Evolutionary conservation across 225 moss, liverwort and hornwort species (phyloP), one percentile per base, ranked within the genome.

Genomic region (Neckera pumila): DNA sequence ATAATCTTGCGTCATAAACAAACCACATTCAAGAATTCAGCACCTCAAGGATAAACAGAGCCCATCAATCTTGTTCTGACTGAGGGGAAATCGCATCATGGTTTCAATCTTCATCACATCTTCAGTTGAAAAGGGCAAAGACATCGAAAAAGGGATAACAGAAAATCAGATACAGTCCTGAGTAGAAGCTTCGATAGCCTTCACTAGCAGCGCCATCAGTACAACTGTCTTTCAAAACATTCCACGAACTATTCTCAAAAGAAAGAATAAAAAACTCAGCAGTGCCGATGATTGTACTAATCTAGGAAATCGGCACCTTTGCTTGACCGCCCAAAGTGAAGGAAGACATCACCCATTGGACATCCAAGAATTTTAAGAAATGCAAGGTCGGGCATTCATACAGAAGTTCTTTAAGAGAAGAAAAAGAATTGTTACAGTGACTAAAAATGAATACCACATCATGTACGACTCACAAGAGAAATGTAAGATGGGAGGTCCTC

Each of bases 401-500:
- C 43, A 66, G 42, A 60, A 81, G 33, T 60, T 75, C 58, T 65
- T 43, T 67, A 60, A 31, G 21, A 65, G 60, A 33, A 89, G 36
- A 63, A 38, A 53, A 76, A 76, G 14, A 59, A 57, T 82, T 85
- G 84, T 56, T 81, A 87, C 65, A 77, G 51, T 76, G 58, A 64
- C 59, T 65, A 77, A 15, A 76, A 78, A 85, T 47, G 31, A 43
- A 74, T 65, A 76, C 21, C 34, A 51, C 61, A 70, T 92, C 75
- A 92, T 62, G 83, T 61, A 59, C 76, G 59, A 84, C 78, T 88
- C 75, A 89, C 83, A 49, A 92, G 92, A 86, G 91, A 86, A 84
- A 86, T 91, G 90, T 93, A 96, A 43, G 97, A 95, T 56, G 98
- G 98, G 82, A 98, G 91, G 87, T 98, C 98, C 86, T 98, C 94